phyloP scores from a whole-genome alignment of 805 yeast genomes.

The Candida caryicola region DNA sequence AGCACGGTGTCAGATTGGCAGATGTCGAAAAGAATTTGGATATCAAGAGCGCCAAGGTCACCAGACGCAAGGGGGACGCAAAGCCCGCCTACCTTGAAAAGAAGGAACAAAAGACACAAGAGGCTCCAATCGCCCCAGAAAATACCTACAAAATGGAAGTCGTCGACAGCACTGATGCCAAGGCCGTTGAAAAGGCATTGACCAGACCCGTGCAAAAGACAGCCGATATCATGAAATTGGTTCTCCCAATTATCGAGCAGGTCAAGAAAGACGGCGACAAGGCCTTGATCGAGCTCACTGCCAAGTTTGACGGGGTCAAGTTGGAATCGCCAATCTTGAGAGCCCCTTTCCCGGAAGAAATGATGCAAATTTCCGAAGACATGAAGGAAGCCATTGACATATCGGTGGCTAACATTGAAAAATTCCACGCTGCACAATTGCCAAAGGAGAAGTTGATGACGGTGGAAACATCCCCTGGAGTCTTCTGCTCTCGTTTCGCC shows the following conservation, averaged over 20 bases:
- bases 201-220: constrained; percentile 95
- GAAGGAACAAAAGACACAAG: constrained; percentile 12
- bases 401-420: constrained; percentile 82
- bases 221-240: constrained; percentile 87
- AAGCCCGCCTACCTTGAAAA: constrained; percentile 66
- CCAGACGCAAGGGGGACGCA: constrained; percentile 95
- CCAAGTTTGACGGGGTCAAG: constrained; percentile 83
- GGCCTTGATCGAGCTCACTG: constrained; percentile 86
- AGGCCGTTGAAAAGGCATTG: constrained; percentile 56
- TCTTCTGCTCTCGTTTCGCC: constrained; percentile 88
- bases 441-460: constrained; percentile 63
- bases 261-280: constrained; percentile 79
- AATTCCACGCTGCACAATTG: constrained; percentile 91
- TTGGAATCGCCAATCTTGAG: constrained; percentile 68
- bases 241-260: constrained; percentile 80
- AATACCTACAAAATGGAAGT: constrained; percentile 49
- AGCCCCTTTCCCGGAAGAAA: constrained; percentile 84
- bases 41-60: constrained; percentile 77
- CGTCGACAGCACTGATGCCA: constrained; percentile 41
- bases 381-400: constrained; percentile 84
- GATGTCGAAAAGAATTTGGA: constrained; percentile 87
- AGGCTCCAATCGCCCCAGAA: constrained; percentile 19
- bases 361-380: constrained; percentile 69
- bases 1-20: constrained; percentile 71
- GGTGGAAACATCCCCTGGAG: constrained; percentile 95